Base-by-base conservation (phyloP, 1,284 basidiomycete species). In the Blastosporella zonata region DNA sequence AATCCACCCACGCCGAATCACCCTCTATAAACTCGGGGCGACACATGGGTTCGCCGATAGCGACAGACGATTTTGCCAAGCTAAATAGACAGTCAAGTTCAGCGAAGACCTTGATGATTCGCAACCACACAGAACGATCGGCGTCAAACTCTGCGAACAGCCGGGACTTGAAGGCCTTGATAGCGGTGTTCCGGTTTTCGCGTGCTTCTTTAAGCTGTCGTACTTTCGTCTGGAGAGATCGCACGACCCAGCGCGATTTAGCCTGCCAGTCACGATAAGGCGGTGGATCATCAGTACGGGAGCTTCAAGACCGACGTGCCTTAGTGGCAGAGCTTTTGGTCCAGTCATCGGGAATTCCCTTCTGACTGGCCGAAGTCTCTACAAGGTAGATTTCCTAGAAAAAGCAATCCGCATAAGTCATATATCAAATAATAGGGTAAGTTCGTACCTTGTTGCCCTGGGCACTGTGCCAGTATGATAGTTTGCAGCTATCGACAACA, bases 81-180 rank as follows among this genome's bases (percentile, higher is more conserved):
- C 92, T 94, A 62, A 97, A 82, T 25, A 99, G 72, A 66, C 97
- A 99, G 67, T 99, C 97, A 20, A 99, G 73, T 69, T 97, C 84
- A 44, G 94, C 81, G 57, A 92, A 73, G 38, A 90, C 82, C 53
- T 88, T 80, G 50, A 93, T 77, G 13, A 84, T 81, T 20, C 85
- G 82, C 51, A 90, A 70, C 92, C 90, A 94, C 13, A 84, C 69
- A 13, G 78, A 74, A 28, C 92, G 81, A 59, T 97, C 92, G 6
- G 79, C 74, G 62, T 95, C 92, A 63, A 97, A 98, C 68, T 94
- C 90, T 9, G 73, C 78, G 59, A 83, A 90, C 1, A 97, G 71
- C n/a, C 84, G 78, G 53, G 75, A 76, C 65, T 86, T 91, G 72
- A 96, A 98, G 15, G 81, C 77, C 63, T 87, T 91, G 68, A 92